These are phyloP conservation scores for Brassica balearica DNA, from an alignment of 441 rosid genomes.

Conservation along the genomic window DNA sequence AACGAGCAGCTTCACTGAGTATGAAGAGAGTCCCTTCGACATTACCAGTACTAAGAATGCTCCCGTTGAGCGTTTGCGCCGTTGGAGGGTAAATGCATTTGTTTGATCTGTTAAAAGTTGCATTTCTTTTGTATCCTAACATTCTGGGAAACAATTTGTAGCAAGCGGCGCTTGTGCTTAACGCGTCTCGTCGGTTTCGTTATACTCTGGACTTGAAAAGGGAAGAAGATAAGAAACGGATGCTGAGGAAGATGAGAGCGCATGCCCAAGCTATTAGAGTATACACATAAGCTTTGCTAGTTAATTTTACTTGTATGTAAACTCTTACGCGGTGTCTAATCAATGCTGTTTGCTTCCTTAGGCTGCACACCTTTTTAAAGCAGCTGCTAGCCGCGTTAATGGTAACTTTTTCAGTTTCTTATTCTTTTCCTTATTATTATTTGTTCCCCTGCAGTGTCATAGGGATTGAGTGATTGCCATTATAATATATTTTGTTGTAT, in stretches of 20 bases:
- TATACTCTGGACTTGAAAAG: slow-evolving; percentile 93
- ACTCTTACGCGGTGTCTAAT: slow-evolving; percentile 19
- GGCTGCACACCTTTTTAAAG: slow-evolving; percentile 91
- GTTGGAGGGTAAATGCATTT: slow-evolving; percentile 66
- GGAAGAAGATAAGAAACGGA: slow-evolving; percentile 75
- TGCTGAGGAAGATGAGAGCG: slow-evolving; percentile 80
- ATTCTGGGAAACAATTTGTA: slow-evolving; percentile 38
- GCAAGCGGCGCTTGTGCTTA: slow-evolving; percentile 98
- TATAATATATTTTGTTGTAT: neutral
- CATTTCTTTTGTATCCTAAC: neutral
- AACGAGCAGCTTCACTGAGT: slow-evolving; percentile 42
- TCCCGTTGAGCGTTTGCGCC: slow-evolving; percentile 56
- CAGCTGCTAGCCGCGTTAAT: slow-evolving; percentile 56
- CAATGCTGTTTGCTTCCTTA: slow-evolving; percentile 42
- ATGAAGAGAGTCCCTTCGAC: slow-evolving; percentile 51
- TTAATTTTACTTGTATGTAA: neutral
- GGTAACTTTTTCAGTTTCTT: slow-evolving; percentile 48
- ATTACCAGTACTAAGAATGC: slow-evolving; percentile 65
- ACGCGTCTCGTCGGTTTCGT: slow-evolving; percentile 97
- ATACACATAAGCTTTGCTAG: slow-evolving; percentile 41
- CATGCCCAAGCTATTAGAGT: slow-evolving; percentile 93
- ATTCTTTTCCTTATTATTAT: neutral
- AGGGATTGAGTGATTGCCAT: slow-evolving; percentile 5
- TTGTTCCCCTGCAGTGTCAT: slow-evolving; percentile 10
- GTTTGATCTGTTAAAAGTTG: neutral